Conservation (phyloP, 2,329 filamentous ascomycete genomes). For the Exutisphaerella laricina region DNA sequence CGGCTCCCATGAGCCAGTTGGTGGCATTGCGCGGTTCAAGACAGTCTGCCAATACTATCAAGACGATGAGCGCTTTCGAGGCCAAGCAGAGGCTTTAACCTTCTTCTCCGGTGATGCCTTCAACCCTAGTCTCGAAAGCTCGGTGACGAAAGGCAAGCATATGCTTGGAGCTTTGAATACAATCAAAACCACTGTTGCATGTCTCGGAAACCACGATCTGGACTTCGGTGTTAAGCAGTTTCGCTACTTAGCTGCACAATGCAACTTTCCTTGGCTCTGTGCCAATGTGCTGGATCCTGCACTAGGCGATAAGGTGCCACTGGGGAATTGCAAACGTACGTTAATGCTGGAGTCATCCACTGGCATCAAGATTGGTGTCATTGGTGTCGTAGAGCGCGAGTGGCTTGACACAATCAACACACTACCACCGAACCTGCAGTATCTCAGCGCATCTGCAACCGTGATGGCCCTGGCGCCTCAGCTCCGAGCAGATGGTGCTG, state of each 20-base stretch:
- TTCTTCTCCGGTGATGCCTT: constrained; percentile 91
- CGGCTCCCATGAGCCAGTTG: constrained; percentile 71
- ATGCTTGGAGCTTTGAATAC: constrained; percentile 83
- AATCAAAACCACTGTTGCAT: constrained; percentile 72
- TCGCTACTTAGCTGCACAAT: constrained; percentile 64
- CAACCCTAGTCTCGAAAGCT: constrained; percentile 83
- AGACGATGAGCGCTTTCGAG: constrained; percentile 51
- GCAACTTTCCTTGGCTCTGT: constrained; percentile 82
- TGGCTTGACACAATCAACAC: constrained; percentile 87
- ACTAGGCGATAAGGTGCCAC: constrained; percentile 65
- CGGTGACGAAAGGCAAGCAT: constrained; percentile 80
- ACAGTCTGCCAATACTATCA: constrained; percentile 68
- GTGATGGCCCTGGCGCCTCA: constrained; percentile 69
- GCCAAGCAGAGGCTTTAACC: constrained; percentile 63
- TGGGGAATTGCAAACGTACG: constrained; percentile 70
- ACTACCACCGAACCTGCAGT: constrained; percentile 74
- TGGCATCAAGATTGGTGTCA: constrained; percentile 77
- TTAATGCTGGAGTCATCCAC: constrained; percentile 73
- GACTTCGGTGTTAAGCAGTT: constrained; percentile 87
- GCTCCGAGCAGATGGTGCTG: constrained; percentile 69
- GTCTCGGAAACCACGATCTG: constrained; percentile 86
- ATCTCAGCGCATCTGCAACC: constrained; percentile 69
- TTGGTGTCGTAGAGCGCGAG: constrained; percentile 80
- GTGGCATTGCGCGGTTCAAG: constrained; percentile 76
- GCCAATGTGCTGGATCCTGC: constrained; percentile 84